Conservation (phyloP, 371 early-diverging fungal genomes). For the Actinomucor elegans region DNA sequence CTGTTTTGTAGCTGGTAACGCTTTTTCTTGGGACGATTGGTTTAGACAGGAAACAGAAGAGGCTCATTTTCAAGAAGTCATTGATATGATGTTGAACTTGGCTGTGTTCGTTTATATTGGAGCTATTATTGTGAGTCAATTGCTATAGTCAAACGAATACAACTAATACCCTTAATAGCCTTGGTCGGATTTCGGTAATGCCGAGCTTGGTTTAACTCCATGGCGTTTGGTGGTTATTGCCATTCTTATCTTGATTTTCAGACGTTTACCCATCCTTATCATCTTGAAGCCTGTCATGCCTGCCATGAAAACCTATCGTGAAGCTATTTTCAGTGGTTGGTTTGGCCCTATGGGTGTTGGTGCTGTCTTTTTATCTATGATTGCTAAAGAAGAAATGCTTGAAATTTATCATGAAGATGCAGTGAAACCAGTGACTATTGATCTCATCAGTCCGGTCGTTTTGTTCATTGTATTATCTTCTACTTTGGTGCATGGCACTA, state of each 20-base stretch:
- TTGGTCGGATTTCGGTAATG: conserved; percentile 67
- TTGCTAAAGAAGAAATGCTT: conserved; percentile 57
- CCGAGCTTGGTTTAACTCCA: conserved; percentile 48
- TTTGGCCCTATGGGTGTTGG: conserved; percentile 92
- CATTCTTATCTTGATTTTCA: conserved; percentile 73
- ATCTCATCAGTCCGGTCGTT: conserved; percentile 62
- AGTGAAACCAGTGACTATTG: conserved; percentile 23
- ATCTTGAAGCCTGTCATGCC: conserved; percentile 69
- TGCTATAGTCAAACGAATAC: background rate
- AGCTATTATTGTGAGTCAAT: conserved; percentile 64
- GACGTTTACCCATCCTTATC: conserved; percentile 82
- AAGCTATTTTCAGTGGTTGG: conserved; percentile 94
- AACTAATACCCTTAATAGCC: conserved; percentile 52
- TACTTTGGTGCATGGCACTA: conserved; percentile 79
- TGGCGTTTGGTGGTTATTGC: conserved; percentile 75
- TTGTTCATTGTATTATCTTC: conserved; percentile 76
- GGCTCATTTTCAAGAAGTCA: conserved; percentile 88
- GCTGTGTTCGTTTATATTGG: conserved; percentile 95
- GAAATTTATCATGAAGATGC: conserved; percentile 28
- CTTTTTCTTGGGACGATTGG: conserved; percentile 92
- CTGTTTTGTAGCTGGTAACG: conserved; percentile 90
- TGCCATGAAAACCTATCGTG: conserved; percentile 70
- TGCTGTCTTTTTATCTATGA: conserved; percentile 77
- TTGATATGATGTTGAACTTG: conserved; percentile 90
- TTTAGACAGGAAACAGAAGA: conserved; percentile 85